phyloP scores from a whole-genome alignment of 2,329 filamentous ascomycete species.

The Metarhizium rileyi region DNA sequence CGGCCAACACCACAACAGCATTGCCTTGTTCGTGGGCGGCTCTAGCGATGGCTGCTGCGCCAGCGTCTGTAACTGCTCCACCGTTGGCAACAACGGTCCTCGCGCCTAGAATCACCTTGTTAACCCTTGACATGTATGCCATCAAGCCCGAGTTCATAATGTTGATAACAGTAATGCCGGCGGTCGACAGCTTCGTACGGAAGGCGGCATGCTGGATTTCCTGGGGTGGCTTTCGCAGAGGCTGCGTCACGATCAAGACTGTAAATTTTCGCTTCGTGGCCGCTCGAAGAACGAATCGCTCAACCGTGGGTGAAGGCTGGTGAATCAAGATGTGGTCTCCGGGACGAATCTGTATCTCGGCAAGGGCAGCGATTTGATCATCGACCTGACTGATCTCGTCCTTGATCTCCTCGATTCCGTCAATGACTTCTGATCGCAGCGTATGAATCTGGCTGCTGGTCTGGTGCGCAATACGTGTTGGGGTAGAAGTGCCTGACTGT shows the following conservation, averaged over 20 bases:
- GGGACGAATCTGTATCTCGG: conserved; percentile 85
- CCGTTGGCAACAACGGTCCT: conserved; percentile 84
- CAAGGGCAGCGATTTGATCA: conserved; percentile 81
- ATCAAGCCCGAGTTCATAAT: conserved; percentile 80
- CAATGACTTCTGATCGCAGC: conserved; percentile 80
- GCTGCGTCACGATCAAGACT: conserved; percentile 69
- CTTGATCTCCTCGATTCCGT: conserved; percentile 90
- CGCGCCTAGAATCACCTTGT: conserved; percentile 87
- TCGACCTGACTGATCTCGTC: conserved; percentile 91
- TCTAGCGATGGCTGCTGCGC: conserved; percentile 73
- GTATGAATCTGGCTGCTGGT: conserved; percentile 48
- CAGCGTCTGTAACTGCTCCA: conserved; percentile 72
- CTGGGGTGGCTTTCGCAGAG: conserved; percentile 23
- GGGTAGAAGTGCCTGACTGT: conserved; percentile 40
- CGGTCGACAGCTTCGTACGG: conserved; percentile 66
- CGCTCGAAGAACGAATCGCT: conserved; percentile 80
- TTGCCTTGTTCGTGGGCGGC: conserved; percentile 75
- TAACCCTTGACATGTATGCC: conserved; percentile 89
- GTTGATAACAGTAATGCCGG: conserved; percentile 73
- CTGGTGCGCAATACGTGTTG: conserved; percentile 27
- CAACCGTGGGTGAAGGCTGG: conserved; percentile 75
- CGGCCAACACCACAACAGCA: conserved; percentile 80
- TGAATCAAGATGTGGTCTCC: conserved; percentile 89
- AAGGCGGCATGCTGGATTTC: conserved; percentile 44
- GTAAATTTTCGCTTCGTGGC: conserved; percentile 88